Base-by-base conservation (phyloP, 495 filamentous ascomycete genomes). In the Tetracladium marchalianum region DNA sequence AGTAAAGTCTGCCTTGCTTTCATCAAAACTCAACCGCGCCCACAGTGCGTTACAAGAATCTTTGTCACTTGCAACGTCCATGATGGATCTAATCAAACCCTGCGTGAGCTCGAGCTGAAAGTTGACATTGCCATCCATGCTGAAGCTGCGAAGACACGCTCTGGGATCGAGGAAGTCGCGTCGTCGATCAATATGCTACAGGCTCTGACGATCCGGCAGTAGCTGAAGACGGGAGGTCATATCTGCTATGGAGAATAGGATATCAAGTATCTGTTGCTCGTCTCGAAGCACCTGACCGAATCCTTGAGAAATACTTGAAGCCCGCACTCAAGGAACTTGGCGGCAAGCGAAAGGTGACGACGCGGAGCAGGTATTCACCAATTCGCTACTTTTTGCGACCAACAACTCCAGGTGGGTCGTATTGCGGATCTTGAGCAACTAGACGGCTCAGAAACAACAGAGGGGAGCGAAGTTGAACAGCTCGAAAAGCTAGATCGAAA, bases 341-440 rank as follows among this genome's bases (percentile, higher is more conserved):
- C 57, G 80, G 77, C n/a, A 75, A 73, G 42, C 61, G 1, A 74
- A 82, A 34, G 82, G 85, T 8, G 72, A 78, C 51, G 82, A 86
- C 43, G 85, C 90, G 6, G 88, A 90, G 6, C 74, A 84, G 54
- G 93, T 96, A 8, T 96, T 54, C 87, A 96, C 60, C 85, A 92
- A 51, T 97, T 95, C 61, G 92, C 92, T 43, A 77, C 78, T 43
- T 99, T 96, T 56, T 99, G 92, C 59, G 90, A 99, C 60, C 80
- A 84, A 52, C 92, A 97, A 58, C 68, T 97, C 11, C 80, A 93
- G 48, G 90, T 79, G 1, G 87, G 90, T 43, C 78, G 80, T 42
- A 65, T 87, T 15, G 89, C 95, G 58, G 92, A 99, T 51, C 79
- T 93, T 49, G 74, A 79, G 37, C 82, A 90, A 11, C 72, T 95